phyloP scores from a whole-genome alignment of 1,139 yeast species.

The Protomyces macrosporus region DNA sequence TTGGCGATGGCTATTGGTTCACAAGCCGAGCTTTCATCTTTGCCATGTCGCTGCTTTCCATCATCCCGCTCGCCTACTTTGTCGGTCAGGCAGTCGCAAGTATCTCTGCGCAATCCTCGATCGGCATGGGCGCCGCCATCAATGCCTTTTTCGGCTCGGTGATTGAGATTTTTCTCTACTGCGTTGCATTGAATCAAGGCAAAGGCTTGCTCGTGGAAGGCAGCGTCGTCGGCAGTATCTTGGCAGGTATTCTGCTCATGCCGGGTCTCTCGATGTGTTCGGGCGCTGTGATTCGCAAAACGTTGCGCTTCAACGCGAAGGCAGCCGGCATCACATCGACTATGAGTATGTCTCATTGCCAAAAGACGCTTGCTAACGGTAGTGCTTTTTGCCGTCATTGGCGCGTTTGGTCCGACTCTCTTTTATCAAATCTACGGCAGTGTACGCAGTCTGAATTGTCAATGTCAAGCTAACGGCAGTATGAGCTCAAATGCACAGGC shows the following conservation, averaged over 20 bases:
- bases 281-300: slow-evolving; percentile 84
- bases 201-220: slow-evolving; percentile 94
- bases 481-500: slow-evolving; percentile 64
- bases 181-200: slow-evolving; percentile 80
- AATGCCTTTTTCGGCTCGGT: slow-evolving; percentile 96
- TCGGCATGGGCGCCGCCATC: slow-evolving; percentile 99
- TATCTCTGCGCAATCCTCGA: slow-evolving; percentile 94
- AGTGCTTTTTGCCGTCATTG: slow-evolving; percentile 56
- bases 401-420: slow-evolving; percentile 89
- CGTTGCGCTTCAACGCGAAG: slow-evolving; percentile 91
- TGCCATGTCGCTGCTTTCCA: slow-evolving; percentile 69
- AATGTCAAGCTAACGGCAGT: slow-evolving; percentile 34
- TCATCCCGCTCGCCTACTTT: slow-evolving; percentile 90
- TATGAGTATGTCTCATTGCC: slow-evolving; percentile 62
- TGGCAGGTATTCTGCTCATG: slow-evolving; percentile 83
- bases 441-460: neutral
- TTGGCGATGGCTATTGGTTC: slow-evolving; percentile 48
- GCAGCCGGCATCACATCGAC: slow-evolving; percentile 97
- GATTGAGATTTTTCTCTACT: slow-evolving; percentile 85
- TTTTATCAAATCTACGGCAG: slow-evolving; percentile 88
- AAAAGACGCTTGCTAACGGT: neutral
- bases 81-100: slow-evolving; percentile 99
- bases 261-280: slow-evolving; percentile 98
- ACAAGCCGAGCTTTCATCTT: slow-evolving; percentile 61
- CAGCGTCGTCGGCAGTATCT: slow-evolving; percentile 88